Percentiles rank a stretch among this genome's conserved stretches.
These are phyloP conservation scores for Pyrenula aspistea DNA, from an alignment of 495 filamentous ascomycete species.

Conservation along the genomic window DNA sequence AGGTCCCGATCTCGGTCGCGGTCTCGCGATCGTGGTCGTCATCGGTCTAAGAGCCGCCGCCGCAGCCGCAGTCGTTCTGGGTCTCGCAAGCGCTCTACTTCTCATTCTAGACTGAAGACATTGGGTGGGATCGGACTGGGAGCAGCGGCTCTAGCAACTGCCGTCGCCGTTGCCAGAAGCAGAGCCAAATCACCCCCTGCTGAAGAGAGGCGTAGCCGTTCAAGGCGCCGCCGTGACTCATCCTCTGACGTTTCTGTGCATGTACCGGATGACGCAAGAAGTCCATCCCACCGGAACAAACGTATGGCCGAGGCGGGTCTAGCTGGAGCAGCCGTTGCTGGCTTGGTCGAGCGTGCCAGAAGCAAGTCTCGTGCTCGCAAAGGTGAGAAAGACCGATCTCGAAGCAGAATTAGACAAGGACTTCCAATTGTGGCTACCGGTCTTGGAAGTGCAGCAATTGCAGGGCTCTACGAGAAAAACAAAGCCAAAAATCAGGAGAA, in stretches of 20 bases:
- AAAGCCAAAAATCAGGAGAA: conserved; percentile 56
- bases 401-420: conserved; percentile 47
- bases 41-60: conserved; percentile 23
- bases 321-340: conserved; percentile 67
- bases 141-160: conserved; percentile 71
- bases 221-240: conserved; percentile 42
- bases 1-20: conserved; percentile 25
- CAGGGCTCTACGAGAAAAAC: conserved; percentile 69
- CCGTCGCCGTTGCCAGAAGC: conserved; percentile 61
- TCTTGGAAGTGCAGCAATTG: conserved; percentile 63
- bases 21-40: conserved; percentile 17
- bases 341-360: conserved; percentile 59
- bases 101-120: conserved; percentile 42
- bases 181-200: conserved; percentile 55
- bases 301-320: conserved; percentile 67
- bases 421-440: conserved; percentile 64
- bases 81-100: conserved; percentile 42
- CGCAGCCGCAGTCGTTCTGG: conserved; percentile 17
- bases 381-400: conserved; percentile 37
- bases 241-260: conserved; percentile 16
- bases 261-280: conserved; percentile 32
- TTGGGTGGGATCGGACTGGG: conserved; percentile 66
- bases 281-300: conserved; percentile 49
- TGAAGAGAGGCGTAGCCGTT: conserved; percentile 54
- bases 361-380: conserved; percentile 55